Evolutionary conservation across 306 rosid genomes (phyloP).

Genomic region (Ziziphus jujuba): DNA sequence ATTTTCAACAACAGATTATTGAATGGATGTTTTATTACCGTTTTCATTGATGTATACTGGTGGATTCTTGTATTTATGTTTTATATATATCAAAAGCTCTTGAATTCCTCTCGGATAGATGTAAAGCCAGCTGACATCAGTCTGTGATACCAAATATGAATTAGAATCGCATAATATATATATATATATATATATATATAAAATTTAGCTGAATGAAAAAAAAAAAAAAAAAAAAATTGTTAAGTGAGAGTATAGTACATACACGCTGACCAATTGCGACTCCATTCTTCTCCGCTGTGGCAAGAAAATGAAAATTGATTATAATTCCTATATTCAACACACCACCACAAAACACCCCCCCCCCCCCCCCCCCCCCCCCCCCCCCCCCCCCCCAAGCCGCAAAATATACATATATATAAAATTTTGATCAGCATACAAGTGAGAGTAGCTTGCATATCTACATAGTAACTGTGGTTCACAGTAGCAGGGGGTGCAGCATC

Average conservation of each 20-base stretch:
- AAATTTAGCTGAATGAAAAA: background rate
- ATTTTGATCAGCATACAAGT: slow-evolving; percentile 31
- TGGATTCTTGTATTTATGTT: slow-evolving; percentile 38
- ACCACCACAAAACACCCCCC: too few species aligned
- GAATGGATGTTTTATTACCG: too few species aligned
- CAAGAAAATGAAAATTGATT: background rate
- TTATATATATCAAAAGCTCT: slow-evolving; percentile 23
- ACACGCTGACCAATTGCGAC: too few species aligned
- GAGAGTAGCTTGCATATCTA: slow-evolving; percentile 32
- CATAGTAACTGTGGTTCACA: slow-evolving; percentile 27
- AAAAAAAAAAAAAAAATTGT: background rate
- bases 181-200: too few species aligned
- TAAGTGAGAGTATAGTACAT: background rate
- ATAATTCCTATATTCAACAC: too few species aligned
- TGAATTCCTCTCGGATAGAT: slow-evolving; percentile 48
- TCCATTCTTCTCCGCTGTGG: background rate
- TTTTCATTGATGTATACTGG: slow-evolving; percentile 50
- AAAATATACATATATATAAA: background rate
- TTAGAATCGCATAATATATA: too few species aligned
- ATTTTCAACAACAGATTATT: too few species aligned
- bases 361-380: too few species aligned
- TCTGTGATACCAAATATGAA: slow-evolving; percentile 29
- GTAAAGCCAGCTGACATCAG: slow-evolving; percentile 43
- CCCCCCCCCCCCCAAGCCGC: too few species aligned
- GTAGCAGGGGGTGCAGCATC: background rate